Percentiles rank a stretch among this genome's conserved stretches.
These are phyloP conservation scores for Hymenoscyphus scutula DNA, from an alignment of 2,329 filamentous ascomycete genomes.

Conservation along the genomic window DNA sequence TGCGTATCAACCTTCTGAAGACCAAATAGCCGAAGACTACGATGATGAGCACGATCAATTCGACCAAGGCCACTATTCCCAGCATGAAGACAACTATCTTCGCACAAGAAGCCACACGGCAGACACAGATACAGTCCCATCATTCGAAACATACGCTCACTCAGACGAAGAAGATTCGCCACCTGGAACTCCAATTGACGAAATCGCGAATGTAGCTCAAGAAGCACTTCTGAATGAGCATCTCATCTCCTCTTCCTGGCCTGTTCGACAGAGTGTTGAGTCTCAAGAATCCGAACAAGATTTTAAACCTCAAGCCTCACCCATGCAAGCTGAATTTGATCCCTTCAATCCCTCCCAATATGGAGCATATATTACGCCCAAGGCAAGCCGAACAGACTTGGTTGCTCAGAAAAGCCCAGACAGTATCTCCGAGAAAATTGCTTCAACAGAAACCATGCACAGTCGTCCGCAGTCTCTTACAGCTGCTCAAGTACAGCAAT, in stretches of 20 bases:
- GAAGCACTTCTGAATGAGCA: slow-evolving; percentile 18
- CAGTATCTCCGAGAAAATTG: not conserved
- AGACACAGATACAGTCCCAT: slow-evolving; percentile 29
- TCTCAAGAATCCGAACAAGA: slow-evolving; percentile 13
- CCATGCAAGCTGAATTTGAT: slow-evolving; percentile 23
- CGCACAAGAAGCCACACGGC: slow-evolving; percentile 27
- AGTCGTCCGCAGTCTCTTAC: not conserved
- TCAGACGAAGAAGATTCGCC: slow-evolving; percentile 25
- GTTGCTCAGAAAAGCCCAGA: not conserved
- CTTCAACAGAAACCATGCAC: not conserved
- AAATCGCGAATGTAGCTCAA: slow-evolving; percentile 17
- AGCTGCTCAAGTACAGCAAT: no score
- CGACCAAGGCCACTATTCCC: not conserved
- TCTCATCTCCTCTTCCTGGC: slow-evolving; percentile 20
- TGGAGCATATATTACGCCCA: slow-evolving; percentile 18
- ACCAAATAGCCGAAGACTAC: not conserved
- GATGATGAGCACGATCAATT: slow-evolving; percentile 4
- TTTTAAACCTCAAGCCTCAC: slow-evolving; percentile 18
- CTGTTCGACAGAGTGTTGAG: slow-evolving; percentile 6
- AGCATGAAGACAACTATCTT: not conserved
- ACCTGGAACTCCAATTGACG: slow-evolving; percentile 24
- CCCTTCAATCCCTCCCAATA: slow-evolving; percentile 25
- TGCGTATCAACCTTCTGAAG: not conserved
- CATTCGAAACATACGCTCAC: slow-evolving; percentile 27
- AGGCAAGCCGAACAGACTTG: slow-evolving; percentile 16